Evolutionary conservation across 345 rosid species (phyloP).

Genomic region (Murraya paniculata): DNA sequence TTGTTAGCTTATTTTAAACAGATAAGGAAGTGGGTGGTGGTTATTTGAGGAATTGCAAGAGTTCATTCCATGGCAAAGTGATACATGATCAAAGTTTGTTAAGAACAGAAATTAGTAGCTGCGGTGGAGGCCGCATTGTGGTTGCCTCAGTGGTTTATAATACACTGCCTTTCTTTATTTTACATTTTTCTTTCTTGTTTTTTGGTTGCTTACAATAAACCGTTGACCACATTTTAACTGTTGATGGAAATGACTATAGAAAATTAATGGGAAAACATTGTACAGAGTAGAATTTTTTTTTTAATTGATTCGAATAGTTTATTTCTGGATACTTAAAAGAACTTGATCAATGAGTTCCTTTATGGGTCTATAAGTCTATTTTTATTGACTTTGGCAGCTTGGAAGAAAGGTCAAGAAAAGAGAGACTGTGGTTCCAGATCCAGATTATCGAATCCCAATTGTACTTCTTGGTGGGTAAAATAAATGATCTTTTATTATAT

Average conservation of each 20-base stretch:
- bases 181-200: background rate
- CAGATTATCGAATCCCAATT: slow-evolving; percentile 58
- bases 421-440: slow-evolving; percentile 62
- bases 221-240: background rate
- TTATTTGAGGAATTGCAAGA: slow-evolving; percentile 26
- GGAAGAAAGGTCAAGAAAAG: slow-evolving; percentile 43
- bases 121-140: slow-evolving; percentile 16
- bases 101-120: slow-evolving; percentile 20
- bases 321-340: background rate
- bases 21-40: slow-evolving; percentile 35
- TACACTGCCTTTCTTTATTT: background rate
- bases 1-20: slow-evolving; percentile 20
- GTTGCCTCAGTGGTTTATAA: slow-evolving; percentile 45
- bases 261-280: background rate
- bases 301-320: background rate
- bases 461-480: slow-evolving; percentile 49
- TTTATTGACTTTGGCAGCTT: slow-evolving; percentile 39
- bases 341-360: background rate
- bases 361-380: slow-evolving; percentile 4
- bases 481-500: background rate
- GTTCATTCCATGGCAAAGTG: slow-evolving; percentile 33
- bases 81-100: slow-evolving; percentile 11
- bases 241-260: background rate
- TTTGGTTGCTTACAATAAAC: background rate
- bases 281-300: background rate